Percentiles rank a stretch among this genome's conserved stretches.
phyloP scores from a whole-genome alignment of 2,329 filamentous ascomycete genomes.

The Acephala macrosclerotiorum region DNA sequence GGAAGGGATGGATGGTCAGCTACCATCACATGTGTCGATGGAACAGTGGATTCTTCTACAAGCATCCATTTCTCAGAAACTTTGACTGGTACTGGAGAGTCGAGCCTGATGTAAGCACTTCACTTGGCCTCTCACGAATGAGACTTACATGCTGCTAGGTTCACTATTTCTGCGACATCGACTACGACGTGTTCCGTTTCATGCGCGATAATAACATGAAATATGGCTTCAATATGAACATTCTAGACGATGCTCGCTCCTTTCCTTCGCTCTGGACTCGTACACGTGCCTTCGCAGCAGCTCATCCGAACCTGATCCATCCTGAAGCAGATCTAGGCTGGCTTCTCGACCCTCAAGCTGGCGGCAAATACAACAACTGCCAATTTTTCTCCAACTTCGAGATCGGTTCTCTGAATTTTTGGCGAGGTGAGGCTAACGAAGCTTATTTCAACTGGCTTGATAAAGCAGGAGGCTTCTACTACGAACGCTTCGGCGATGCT shows the following conservation, averaged over 20 bases:
- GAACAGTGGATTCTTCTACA: slow-evolving; percentile 85
- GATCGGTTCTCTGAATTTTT: slow-evolving; percentile 89
- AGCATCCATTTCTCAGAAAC: slow-evolving; percentile 71
- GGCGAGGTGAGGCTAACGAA: slow-evolving; percentile 83
- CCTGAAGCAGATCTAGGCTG: slow-evolving; percentile 85
- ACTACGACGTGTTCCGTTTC: slow-evolving; percentile 86
- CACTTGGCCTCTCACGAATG: slow-evolving; percentile 4
- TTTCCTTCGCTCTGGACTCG: slow-evolving; percentile 95
- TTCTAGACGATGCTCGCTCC: slow-evolving; percentile 93
- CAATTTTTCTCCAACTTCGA: slow-evolving; percentile 99
- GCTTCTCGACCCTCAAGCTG: slow-evolving; percentile 80
- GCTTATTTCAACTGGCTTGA: slow-evolving; percentile 92
- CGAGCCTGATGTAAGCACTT: slow-evolving; percentile 63
- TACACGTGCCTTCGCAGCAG: slow-evolving; percentile 87
- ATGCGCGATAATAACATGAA: slow-evolving; percentile 86
- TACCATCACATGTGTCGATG: slow-evolving; percentile 99
- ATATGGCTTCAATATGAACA: slow-evolving; percentile 81
- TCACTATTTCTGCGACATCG: slow-evolving; percentile 65
- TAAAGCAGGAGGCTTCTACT: slow-evolving; percentile 93
- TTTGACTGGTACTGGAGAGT: slow-evolving; percentile 69
- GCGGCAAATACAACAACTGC: slow-evolving; percentile 93
- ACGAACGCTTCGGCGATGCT: slow-evolving; percentile 96
- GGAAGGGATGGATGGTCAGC: slow-evolving; percentile 94
- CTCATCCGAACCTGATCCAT: slow-evolving; percentile 84
- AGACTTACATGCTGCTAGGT: slow-evolving; percentile 49